Conservation (phyloP, 805 yeast species). For the Starmerella etchellsii region DNA sequence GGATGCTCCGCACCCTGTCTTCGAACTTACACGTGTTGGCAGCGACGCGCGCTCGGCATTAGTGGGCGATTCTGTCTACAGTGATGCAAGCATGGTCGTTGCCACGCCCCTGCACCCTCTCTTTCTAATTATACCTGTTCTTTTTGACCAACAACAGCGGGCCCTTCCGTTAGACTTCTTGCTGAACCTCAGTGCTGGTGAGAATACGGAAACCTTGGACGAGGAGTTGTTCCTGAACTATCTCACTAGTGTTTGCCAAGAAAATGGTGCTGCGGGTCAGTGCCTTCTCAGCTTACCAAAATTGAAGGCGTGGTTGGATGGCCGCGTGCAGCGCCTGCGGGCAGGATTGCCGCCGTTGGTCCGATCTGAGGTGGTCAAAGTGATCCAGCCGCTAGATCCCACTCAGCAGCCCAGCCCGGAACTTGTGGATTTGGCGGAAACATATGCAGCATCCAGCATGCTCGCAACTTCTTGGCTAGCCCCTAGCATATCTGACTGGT, state of each 20-base stretch:
- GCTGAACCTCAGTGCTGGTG: constrained; percentile 17
- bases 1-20: constrained; percentile 13
- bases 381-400: constrained; percentile 16
- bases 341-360: constrained; percentile 18
- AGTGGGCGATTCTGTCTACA: constrained; percentile 10
- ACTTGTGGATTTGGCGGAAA: constrained; percentile 6
- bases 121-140: constrained; percentile 20
- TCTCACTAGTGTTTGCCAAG: constrained; percentile 12
- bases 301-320: constrained; percentile 17
- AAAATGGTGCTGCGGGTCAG: background rate
- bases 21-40: constrained; percentile 20
- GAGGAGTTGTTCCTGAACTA: constrained; percentile 4
- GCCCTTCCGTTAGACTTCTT: constrained; percentile 22
- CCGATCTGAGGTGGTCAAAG: constrained; percentile 6
- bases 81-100: constrained; percentile 19
- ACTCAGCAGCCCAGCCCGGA: constrained; percentile 16
- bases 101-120: constrained; percentile 24
- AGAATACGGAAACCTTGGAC: constrained; percentile 13
- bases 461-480: constrained; percentile 20
- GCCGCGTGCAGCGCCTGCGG: constrained; percentile 10
- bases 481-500: constrained; percentile 14
- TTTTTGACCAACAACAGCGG: constrained; percentile 13
- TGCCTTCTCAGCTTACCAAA: constrained; percentile 9
- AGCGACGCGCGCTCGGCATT: constrained; percentile 10
- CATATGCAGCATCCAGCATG: constrained; percentile 19